Percentiles rank a stretch among this genome's conserved stretches.
Conservation (phyloP, 1,284 basidiomycete species). For the Ganoderma boninense region DNA sequence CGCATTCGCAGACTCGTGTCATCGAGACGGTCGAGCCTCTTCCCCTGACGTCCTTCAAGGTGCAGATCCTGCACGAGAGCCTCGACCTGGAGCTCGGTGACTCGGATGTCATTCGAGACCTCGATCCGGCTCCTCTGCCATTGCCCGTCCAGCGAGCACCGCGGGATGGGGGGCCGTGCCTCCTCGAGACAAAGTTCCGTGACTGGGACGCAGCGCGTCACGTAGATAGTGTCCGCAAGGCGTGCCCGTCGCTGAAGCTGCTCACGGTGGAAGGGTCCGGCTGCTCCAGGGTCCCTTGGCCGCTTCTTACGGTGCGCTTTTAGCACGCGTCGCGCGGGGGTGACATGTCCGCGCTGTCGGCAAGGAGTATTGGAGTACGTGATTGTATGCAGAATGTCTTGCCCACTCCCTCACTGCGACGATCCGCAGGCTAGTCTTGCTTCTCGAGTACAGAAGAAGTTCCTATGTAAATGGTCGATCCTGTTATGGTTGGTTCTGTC, state of each 20-base stretch:
- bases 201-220: conserved; percentile 10
- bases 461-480: neutral
- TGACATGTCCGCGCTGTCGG: neutral
- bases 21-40: conserved; percentile 9
- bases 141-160: neutral
- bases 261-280: conserved; percentile 2
- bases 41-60: conserved; percentile 7
- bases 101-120: neutral
- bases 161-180: neutral
- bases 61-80: conserved; percentile 10
- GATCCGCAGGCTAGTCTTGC: neutral
- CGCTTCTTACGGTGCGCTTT: neutral
- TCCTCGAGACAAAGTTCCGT: neutral
- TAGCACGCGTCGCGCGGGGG: neutral
- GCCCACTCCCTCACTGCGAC: neutral
- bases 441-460: neutral
- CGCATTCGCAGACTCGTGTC: neutral
- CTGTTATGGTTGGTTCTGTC: too few species aligned
- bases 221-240: neutral
- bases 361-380: neutral
- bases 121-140: neutral
- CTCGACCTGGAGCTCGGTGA: neutral
- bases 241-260: conserved; percentile 10
- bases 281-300: conserved; percentile 2
- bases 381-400: neutral